phyloP scores from a whole-genome alignment of 2,329 filamentous ascomycete genomes.

The Fusarium anthophilum region DNA sequence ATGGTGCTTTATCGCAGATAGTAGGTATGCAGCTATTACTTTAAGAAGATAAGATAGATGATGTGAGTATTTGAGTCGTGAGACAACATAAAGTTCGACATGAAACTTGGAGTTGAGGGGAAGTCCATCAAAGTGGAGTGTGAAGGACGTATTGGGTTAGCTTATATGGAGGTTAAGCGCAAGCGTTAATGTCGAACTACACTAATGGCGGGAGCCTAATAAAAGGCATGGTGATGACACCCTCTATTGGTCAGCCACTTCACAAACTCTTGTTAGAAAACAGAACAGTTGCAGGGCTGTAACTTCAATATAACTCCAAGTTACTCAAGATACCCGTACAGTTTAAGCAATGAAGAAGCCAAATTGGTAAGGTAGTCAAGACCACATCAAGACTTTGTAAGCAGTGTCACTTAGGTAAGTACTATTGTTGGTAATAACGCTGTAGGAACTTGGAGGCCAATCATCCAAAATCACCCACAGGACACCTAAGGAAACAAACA shows the following conservation, averaged over 20 bases:
- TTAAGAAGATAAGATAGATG: not conserved
- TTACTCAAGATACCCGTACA: not conserved
- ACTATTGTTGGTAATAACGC: not conserved
- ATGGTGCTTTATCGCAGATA: not conserved
- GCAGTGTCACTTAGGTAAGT: not conserved
- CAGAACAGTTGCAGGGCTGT: not conserved
- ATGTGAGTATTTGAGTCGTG: not conserved
- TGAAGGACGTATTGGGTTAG: constrained; percentile 15
- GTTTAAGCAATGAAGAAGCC: not conserved
- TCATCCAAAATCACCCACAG: not conserved
- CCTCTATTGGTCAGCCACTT: not conserved
- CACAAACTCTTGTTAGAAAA: not conserved
- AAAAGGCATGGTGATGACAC: constrained; percentile 1
- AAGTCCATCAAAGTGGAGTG: constrained; percentile 14
- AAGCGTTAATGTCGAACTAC: constrained; percentile 10
- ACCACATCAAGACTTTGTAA: not conserved
- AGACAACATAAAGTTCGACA: constrained; percentile 9
- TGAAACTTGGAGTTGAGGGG: constrained; percentile 39
- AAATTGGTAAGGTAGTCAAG: not conserved
- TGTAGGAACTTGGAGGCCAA: not conserved
- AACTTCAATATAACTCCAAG: not conserved
- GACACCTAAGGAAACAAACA: constrained; percentile 8
- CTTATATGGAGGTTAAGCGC: not conserved
- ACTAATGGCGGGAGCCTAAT: constrained; percentile 26
- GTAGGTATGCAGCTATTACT: not conserved